Conservation (phyloP, 768 basidiomycete genomes). For the Candolleomyces aberdarensis region DNA sequence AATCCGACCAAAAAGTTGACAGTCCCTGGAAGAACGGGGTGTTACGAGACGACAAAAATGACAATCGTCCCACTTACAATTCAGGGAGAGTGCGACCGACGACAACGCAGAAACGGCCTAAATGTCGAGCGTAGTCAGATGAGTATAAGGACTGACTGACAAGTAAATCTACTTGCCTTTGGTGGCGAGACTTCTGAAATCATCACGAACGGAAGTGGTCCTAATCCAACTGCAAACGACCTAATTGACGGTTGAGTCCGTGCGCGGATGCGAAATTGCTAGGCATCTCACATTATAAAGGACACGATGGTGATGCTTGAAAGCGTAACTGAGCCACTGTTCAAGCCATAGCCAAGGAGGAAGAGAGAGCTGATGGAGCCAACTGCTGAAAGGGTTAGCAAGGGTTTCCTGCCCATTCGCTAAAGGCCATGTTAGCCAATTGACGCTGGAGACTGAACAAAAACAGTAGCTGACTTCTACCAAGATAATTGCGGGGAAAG, state of each 20-base stretch:
- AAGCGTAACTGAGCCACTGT: constrained; percentile 54
- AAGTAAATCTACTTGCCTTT: constrained; percentile 45
- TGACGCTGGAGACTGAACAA: neutral
- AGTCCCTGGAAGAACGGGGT: constrained; percentile 52
- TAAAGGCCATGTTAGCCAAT: constrained; percentile 22
- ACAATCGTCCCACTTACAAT: constrained; percentile 44
- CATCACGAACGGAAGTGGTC: constrained; percentile 91
- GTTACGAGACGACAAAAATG: neutral
- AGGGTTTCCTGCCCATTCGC: constrained; percentile 69
- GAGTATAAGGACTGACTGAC: constrained; percentile 5
- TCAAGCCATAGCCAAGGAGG: constrained; percentile 67
- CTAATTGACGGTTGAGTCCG: constrained; percentile 30
- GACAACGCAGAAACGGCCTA: constrained; percentile 82
- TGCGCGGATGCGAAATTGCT: neutral
- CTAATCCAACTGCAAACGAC: constrained; percentile 87
- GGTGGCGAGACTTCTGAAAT: constrained; percentile 85
- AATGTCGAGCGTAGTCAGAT: neutral
- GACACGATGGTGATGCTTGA: constrained; percentile 72
- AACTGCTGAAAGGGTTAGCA: constrained; percentile 63
- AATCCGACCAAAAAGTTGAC: constrained; percentile 84
- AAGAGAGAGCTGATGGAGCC: constrained; percentile 67
- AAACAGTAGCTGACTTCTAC: constrained; percentile 61
- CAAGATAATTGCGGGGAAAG: constrained; percentile 82
- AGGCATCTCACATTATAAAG: constrained; percentile 69
- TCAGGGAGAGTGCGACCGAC: constrained; percentile 68